Conservation (phyloP, 2,329 filamentous ascomycete genomes). For the Raffaelea albimanens region DNA sequence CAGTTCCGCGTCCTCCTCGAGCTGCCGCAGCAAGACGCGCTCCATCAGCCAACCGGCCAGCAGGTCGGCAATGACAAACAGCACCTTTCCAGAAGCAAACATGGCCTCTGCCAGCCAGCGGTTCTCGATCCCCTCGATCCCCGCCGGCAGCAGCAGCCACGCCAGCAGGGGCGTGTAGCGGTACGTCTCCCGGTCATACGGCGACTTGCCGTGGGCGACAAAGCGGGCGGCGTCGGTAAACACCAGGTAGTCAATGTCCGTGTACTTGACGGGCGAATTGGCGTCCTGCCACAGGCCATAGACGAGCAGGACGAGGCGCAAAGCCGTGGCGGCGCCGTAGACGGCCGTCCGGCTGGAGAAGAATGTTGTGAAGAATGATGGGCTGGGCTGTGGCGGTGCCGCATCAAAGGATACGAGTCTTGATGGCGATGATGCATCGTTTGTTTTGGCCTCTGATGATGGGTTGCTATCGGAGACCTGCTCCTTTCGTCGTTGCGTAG, state of each 20-base stretch:
- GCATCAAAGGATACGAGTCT: too few species aligned
- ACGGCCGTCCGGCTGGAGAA: conserved; percentile 35
- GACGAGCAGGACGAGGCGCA: conserved; percentile 66
- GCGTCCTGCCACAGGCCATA: conserved; percentile 93
- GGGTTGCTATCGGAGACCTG: too few species aligned
- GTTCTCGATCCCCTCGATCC: conserved; percentile 35
- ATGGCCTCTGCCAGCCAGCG: conserved; percentile 27
- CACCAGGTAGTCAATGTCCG: conserved; percentile 96
- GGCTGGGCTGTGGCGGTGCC: too few species aligned
- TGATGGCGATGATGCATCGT: too few species aligned
- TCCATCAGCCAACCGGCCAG: conserved; percentile 72
- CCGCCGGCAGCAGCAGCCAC: conserved; percentile 80
- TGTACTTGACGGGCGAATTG: conserved; percentile 89
- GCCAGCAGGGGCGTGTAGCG: conserved; percentile 91
- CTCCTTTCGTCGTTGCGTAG: too few species aligned
- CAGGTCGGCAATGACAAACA: conserved; percentile 79
- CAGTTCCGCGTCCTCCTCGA: not conserved
- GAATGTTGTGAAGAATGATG: conserved; percentile 22
- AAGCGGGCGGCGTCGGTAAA: conserved; percentile 92
- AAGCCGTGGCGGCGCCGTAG: conserved; percentile 46
- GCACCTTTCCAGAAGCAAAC: conserved; percentile 78
- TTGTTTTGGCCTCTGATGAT: too few species aligned
- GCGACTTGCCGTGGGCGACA: conserved; percentile 51
- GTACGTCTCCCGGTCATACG: conserved; percentile 88
- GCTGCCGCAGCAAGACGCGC: conserved; percentile 22